Evolutionary conservation across 805 yeast genomes (phyloP), one percentile per base, ranked within the genome.

Genomic region (Brettanomyces anomalus): DNA sequence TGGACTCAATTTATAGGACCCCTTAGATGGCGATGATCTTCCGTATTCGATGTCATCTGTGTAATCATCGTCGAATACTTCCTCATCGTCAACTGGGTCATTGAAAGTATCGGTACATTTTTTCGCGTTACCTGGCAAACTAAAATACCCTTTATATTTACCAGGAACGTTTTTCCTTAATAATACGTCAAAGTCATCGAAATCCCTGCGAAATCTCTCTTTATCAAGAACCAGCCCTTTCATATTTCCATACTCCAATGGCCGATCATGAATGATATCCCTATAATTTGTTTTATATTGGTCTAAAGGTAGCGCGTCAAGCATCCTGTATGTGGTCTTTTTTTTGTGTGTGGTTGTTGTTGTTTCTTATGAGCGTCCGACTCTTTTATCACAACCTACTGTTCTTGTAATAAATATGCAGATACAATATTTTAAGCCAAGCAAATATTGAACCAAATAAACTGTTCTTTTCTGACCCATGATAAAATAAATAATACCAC

Each of bases 231-330:
- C 42, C 39, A 52, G 48, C 3, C 65, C 65, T 19, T 48, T 51
- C 47, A 58, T 48, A 33, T 55, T 58, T 4, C 66, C 62, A 41
- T 48, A 50, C 8, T 52, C 55, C 3, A 61, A 35, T 5, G 66
- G 66, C 33, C 48, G 42, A 7, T 52, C 51, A 15, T 48, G 46
- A 17, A 51, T 42, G 24, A 61, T 49, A 5, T 61, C 57, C 34
- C 51, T 47, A 33, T 53, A 55, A 47, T 61, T 61, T 26, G 49
- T 52, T 19, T 50, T 54, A 40, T 61, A 61, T 34, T 58, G 54
- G 28, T 47, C 46, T 14, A 57, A 36, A 2, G 60, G 60, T 19
- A 61, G 43, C 11, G 56, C 46, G 42, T 56, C 65, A 15, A 51
- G 51, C 64, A 58, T 58, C 21, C 15, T 32, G 18, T 32, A n/a